Base-by-base conservation (phyloP, 2,329 filamentous ascomycete species). In the Cadophora sp. region DNA sequence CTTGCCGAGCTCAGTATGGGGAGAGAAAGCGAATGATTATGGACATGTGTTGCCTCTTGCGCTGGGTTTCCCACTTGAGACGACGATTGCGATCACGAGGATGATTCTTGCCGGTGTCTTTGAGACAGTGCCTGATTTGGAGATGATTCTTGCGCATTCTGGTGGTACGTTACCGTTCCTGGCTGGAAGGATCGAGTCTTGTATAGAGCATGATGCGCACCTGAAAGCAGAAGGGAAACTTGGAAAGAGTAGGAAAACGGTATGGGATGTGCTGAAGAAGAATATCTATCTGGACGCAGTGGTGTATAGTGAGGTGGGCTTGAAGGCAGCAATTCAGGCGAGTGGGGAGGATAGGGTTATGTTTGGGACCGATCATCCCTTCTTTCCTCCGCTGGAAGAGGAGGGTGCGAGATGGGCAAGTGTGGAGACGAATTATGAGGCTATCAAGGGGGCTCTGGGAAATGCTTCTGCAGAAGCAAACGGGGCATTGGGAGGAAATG, bases 251-350 rank as follows among this genome's bases (percentile, higher is more conserved):
- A 80, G 89, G 68, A 81, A 85, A 65, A 83, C 83, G 65, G 79
- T 91, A 0, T 91, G 88, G 89, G 87, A 90, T 73, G 81, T 91
- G 3, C 71, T 91, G 72, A 87, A 86, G 75, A 89, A 88, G 71
- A 96, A 97, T 80, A 87, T 97, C 56, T 96, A 94, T 77, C 85
- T 97, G 1, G 94, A 97, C 80, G 93, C 93, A 0, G 94, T 97
- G 16, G 87, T 97, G 7, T 94, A 96, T 79, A 92, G 90, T 0
- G 88, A 91, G 58, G 88, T 92, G 11, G 92, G 91, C 0, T 78
- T 94, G 66, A 89, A 86, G 73, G 91, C 91, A 1, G 92, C 92
- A 0, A 84, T 92, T 1, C 86, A 89, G 26, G 90, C 90, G 0
- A 86, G 85, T 68, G 91, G 91, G 0, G 83, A 83, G 0, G 91